A percentile compares a stretch with the other conserved stretches of the same genome.
phyloP scores from a whole-genome alignment of 2,329 filamentous ascomycete species.

The Gnomoniopsis smithogilvyi region DNA sequence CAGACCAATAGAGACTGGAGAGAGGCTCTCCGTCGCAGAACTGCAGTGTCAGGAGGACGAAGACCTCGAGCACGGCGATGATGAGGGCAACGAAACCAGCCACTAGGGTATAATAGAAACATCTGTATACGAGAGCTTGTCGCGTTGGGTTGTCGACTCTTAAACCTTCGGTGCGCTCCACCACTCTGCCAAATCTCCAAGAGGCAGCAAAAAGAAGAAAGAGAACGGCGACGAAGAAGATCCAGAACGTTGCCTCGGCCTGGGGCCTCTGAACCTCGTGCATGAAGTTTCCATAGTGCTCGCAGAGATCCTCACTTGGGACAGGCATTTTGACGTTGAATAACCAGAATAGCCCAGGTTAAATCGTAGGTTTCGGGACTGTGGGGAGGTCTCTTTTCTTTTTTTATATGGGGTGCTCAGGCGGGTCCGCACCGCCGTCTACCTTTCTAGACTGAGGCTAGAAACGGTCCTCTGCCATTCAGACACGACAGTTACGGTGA shows the following conservation, averaged over 20 bases:
- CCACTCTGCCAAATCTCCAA: constrained; percentile 13
- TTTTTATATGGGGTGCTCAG: too few species aligned
- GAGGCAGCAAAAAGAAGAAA: constrained; percentile 13
- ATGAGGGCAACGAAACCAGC: constrained; percentile 43
- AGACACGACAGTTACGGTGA: too few species aligned
- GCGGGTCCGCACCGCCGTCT: too few species aligned
- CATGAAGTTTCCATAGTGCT: constrained; percentile 16
- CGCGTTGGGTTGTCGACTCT: constrained; percentile 23
- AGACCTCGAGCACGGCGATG: constrained; percentile 53
- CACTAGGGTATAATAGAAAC: constrained; percentile 39
- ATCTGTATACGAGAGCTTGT: constrained; percentile 33
- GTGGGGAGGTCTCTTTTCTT: too few species aligned
- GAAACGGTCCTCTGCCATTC: too few species aligned
- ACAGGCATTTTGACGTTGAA: not conserved
- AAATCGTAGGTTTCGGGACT: too few species aligned
- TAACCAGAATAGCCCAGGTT: too few species aligned
- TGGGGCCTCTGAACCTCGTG: not conserved
- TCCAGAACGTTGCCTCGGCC: constrained; percentile 15
- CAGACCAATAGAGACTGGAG: constrained; percentile 58
- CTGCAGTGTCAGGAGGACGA: constrained; percentile 49
- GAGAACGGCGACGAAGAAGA: constrained; percentile 11
- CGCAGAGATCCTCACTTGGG: constrained; percentile 11
- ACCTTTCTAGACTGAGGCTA: too few species aligned
- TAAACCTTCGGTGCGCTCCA: constrained; percentile 11
- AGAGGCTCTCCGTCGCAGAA: constrained; percentile 60